Conservation (phyloP, 106 monocot species). For the Gastrodia elata region DNA sequence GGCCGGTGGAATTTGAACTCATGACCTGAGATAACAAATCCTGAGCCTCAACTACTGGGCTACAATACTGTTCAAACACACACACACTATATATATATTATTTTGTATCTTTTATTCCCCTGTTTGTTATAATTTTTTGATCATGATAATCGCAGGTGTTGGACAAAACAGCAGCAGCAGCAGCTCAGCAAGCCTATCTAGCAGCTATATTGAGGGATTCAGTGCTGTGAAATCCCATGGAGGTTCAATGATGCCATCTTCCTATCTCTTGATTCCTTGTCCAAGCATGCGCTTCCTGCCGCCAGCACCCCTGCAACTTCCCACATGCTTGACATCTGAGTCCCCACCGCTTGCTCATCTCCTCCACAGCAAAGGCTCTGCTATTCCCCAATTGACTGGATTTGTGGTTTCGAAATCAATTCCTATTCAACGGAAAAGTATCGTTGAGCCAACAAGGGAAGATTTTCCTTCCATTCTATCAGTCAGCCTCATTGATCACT, state of each 20-base stretch:
- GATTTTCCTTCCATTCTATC: constrained; percentile 74
- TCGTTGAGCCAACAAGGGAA: constrained; percentile 24
- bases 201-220: constrained; percentile 82
- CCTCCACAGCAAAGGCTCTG: constrained; percentile 83
- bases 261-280: constrained; percentile 71
- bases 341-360: constrained; percentile 90
- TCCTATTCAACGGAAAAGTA: constrained; percentile 30
- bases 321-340: constrained; percentile 79
- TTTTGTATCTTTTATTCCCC: no score
- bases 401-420: constrained; percentile 72
- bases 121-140: neutral
- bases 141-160: constrained; percentile 24
- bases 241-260: constrained; percentile 32
- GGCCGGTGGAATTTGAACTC: no score
- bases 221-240: constrained; percentile 70
- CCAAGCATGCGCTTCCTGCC: constrained; percentile 51
- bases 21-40: no score
- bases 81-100: no score
- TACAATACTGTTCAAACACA: no score
- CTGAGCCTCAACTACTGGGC: no score
- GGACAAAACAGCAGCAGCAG: constrained; percentile 35
- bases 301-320: constrained; percentile 58
- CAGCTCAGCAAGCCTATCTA: constrained; percentile 10
- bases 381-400: constrained; percentile 60
- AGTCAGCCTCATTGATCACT: constrained; percentile 81